Percentiles rank a stretch among this genome's conserved stretches.
These are phyloP conservation scores for Thymus quinquecostatus DNA, from an alignment of 257 asterid species.

Conservation along the genomic window DNA sequence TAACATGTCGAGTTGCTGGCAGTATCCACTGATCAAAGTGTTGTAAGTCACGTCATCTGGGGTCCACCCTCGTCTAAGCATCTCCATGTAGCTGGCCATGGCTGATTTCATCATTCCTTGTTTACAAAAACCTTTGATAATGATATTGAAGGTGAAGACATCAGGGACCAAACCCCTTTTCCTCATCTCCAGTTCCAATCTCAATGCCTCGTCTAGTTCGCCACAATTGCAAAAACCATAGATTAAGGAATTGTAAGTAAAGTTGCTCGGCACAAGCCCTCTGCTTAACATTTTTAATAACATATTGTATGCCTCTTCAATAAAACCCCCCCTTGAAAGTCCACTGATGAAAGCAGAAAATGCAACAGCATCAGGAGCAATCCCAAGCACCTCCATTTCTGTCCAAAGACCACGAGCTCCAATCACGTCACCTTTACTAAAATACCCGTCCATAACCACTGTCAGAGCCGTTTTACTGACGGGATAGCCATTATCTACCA, in stretches of 20 bases:
- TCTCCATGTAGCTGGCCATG: slow-evolving; percentile 57
- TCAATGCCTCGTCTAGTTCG: slow-evolving; percentile 56
- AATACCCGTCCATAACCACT: slow-evolving; percentile 74
- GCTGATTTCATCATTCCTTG: slow-evolving; percentile 83
- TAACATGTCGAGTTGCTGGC: slow-evolving; percentile 73
- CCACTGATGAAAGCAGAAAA: slow-evolving; percentile 83
- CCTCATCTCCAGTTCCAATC: slow-evolving; percentile 78
- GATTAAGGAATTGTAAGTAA: slow-evolving; percentile 76
- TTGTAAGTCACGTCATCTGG: slow-evolving; percentile 87
- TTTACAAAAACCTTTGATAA: slow-evolving; percentile 78
- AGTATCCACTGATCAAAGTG: slow-evolving; percentile 82
- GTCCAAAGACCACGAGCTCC: slow-evolving; percentile 79
- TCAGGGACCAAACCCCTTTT: slow-evolving; percentile 72
- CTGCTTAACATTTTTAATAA: slow-evolving; percentile 55
- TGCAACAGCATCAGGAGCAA: slow-evolving; percentile 90
- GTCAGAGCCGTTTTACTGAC: slow-evolving; percentile 67
- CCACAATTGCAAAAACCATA: slow-evolving; percentile 72
- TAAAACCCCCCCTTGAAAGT: slow-evolving; percentile 62
- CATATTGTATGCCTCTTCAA: slow-evolving; percentile 62
- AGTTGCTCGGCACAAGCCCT: slow-evolving; percentile 83
- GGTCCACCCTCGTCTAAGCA: slow-evolving; percentile 58
- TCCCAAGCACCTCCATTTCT: slow-evolving; percentile 67
- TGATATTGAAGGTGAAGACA: slow-evolving; percentile 69
- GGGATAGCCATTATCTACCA: slow-evolving; percentile 68
- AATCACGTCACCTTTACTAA: slow-evolving; percentile 61